A percentile compares a stretch with the other conserved stretches of the same genome.
Conservation (phyloP, 176 grass and related monocot species). For the Phyllostachys edulis region DNA sequence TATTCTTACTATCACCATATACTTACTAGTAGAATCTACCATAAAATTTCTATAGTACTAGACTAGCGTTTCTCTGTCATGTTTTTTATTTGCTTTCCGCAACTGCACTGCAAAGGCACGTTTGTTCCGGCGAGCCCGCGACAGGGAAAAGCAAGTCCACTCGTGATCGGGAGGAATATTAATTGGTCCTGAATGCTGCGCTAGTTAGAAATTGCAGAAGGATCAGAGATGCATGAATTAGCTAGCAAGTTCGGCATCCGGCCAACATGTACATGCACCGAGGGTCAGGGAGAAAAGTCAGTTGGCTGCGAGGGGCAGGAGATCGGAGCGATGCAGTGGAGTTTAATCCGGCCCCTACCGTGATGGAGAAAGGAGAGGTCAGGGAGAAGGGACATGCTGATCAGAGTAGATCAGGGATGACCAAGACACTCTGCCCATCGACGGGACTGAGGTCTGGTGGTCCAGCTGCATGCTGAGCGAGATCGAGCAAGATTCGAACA, state of each 20-base stretch:
- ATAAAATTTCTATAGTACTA: too few species aligned
- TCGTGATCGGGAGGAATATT: background rate
- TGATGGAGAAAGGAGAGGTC: background rate
- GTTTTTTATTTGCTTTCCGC: background rate
- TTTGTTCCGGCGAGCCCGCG: background rate
- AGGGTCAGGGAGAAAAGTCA: background rate
- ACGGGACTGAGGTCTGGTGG: background rate
- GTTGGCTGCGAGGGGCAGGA: background rate
- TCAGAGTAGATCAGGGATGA: background rate
- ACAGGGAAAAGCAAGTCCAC: slow-evolving; percentile 23
- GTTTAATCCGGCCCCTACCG: slow-evolving; percentile 32
- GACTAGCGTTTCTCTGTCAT: background rate
- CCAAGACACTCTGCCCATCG: background rate
- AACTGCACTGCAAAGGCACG: background rate
- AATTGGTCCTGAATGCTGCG: background rate
- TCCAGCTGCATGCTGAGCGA: slow-evolving; percentile 10
- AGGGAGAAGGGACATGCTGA: background rate
- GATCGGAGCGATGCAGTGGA: background rate
- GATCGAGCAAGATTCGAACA: background rate
- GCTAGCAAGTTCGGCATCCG: background rate
- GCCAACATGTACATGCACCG: background rate
- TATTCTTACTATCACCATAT: too few species aligned
- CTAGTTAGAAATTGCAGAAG: background rate
- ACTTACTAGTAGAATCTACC: too few species aligned
- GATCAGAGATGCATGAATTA: background rate